Evolutionary conservation across 768 basidiomycete species (phyloP), one percentile per base, ranked within the genome.

Genomic region (Rhizopogon roseolus): DNA sequence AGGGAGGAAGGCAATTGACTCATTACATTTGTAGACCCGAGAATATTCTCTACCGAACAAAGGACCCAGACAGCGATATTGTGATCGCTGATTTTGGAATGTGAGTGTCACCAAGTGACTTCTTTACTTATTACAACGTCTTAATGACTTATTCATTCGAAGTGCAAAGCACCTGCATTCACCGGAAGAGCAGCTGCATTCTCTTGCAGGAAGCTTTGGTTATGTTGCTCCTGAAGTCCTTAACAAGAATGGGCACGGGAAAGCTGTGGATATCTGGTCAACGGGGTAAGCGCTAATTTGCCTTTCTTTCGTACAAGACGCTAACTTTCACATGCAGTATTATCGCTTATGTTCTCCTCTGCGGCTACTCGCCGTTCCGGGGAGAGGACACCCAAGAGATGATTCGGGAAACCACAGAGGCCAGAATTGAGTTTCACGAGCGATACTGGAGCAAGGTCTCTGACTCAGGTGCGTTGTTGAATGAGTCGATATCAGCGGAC

Each of bases 31-130:
- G 6, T 57, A 93, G 89, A 67, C 97, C 97, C 0, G 97, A 99
- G 71, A 98, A 98, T 66, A 95, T 99, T 55, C 77, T 99, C 4
- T 98, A 93, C 66, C 84, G 90, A 39, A 91, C 89, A 5, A 84
- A 76, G 59, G 87, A 82, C 2, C 65, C 76, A 9, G 76, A 87
- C 16, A 91, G 90, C n/a, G 88, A 88, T 58, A 80, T 98, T 48
- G 95, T 99, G 53, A 93, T 98, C 41, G 95, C 85, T 6, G 97
- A 98, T 70, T 99, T 99, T 64, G 97, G 97, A 59, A 98, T 99
- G 91, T 93, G 60, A 16, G 86, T 13, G 8, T 5, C 19, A 71
- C 28, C 16, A n/a, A n/a, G n/a, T n/a, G n/a, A 41, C 22, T 17
- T 50, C 25, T 52, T 17, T 43, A 28, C 22, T 52, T 45, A 11